These are phyloP conservation scores for Diaporthe australafricana DNA, from an alignment of 2,329 filamentous ascomycete genomes.

Conservation along the genomic window DNA sequence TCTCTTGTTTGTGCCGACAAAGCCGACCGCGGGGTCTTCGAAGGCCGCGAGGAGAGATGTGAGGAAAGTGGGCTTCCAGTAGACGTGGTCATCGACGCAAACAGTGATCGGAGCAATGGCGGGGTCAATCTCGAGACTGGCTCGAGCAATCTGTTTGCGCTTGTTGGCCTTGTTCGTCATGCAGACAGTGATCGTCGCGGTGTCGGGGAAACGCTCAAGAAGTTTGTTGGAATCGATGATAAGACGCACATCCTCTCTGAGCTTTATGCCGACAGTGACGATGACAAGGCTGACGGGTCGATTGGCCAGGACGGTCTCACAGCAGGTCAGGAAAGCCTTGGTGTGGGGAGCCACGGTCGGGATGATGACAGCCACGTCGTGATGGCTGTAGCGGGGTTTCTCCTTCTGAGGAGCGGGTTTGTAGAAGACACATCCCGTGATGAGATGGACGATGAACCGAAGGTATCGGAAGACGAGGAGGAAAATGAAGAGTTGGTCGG, in stretches of 20 bases:
- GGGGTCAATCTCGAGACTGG: conserved; percentile 43
- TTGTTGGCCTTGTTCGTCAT: conserved; percentile 55
- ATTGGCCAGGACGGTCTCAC: conserved; percentile 54
- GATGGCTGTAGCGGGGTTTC: conserved; percentile 46
- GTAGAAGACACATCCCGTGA: conserved; percentile 54
- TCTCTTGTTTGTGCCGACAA: conserved; percentile 68
- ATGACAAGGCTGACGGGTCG: conserved; percentile 53
- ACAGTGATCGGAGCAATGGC: conserved; percentile 57
- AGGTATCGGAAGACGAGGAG: conserved; percentile 59
- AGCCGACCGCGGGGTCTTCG: conserved; percentile 58
- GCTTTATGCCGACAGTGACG: conserved; percentile 54
- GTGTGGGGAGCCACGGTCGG: conserved; percentile 61
- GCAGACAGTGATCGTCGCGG: conserved; percentile 45
- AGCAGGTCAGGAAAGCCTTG: conserved; percentile 53
- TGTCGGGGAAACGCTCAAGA: conserved; percentile 34
- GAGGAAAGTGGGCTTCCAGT: conserved; percentile 59
- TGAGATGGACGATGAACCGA: conserved; percentile 56
- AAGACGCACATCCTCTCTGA: conserved; percentile 40
- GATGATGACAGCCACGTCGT: conserved; percentile 63
- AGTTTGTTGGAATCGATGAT: conserved; percentile 34
- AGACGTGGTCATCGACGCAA: conserved; percentile 64
- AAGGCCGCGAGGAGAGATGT: conserved; percentile 55
- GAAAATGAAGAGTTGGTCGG: conserved; percentile 43
- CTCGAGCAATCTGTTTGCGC: conserved; percentile 58
- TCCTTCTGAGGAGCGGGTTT: conserved; percentile 44